Evolutionary conservation across 164 flowering plant genomes (phyloP).

Genomic region (Vitis labrusca): DNA sequence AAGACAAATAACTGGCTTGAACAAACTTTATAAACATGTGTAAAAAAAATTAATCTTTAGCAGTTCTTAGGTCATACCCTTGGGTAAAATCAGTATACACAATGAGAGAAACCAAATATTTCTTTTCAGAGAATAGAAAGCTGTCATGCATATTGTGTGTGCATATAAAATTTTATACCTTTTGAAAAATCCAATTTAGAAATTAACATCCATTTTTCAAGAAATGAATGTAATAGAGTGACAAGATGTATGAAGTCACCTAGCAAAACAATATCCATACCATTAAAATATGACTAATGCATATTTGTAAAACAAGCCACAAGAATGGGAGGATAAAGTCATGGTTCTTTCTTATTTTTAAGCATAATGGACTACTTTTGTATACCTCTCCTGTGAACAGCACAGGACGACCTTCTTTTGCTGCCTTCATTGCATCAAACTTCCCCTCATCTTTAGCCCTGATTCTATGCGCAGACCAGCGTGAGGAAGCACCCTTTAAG

Average conservation of each 20-base stretch:
- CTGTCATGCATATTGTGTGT: not conserved
- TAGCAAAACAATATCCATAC: too few species aligned
- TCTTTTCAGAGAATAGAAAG: not conserved
- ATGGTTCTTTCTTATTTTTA: not conserved
- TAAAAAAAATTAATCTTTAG: not conserved
- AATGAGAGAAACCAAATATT: not conserved
- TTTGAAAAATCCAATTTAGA: too few species aligned
- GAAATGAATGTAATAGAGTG: not conserved
- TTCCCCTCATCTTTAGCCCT: conserved; percentile 45
- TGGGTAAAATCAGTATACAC: not conserved
- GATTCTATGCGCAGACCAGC: conserved; percentile 86
- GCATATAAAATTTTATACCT: too few species aligned
- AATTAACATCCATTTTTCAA: not conserved
- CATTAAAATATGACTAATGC: too few species aligned
- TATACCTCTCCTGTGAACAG: conserved; percentile 93
- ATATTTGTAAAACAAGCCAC: not conserved
- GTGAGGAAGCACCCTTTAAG: conserved; percentile 77
- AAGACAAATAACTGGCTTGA: not conserved
- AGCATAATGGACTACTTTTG: not conserved
- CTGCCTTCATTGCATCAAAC: conserved; percentile 77
- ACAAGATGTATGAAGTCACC: not conserved
- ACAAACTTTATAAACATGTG: not conserved
- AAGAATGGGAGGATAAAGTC: not conserved
- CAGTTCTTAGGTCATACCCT: not conserved
- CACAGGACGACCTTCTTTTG: conserved; percentile 74